A percentile compares a stretch with the other conserved stretches of the same genome.
Conservation (phyloP, 1,284 basidiomycete genomes). For the Sanguinoderma infundibulare region DNA sequence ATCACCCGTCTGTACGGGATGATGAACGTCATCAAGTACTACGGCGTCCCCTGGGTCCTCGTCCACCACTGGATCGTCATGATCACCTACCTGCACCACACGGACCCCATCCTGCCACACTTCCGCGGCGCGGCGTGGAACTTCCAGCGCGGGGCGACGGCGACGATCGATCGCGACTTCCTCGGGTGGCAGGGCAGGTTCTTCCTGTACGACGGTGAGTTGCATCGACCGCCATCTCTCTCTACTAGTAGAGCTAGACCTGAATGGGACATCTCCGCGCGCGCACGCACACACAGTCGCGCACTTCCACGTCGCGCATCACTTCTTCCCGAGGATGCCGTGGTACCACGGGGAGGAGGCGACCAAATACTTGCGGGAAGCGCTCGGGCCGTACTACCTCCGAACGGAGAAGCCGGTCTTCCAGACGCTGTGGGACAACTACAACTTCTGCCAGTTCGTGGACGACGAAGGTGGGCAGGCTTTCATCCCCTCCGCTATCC, state of each 20-base stretch:
- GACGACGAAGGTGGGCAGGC: constrained; percentile 52
- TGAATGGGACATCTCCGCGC: too few species aligned
- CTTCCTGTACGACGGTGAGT: constrained; percentile 31
- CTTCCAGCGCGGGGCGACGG: constrained; percentile 56
- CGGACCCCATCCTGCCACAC: constrained; percentile 42
- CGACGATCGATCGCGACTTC: constrained; percentile 57
- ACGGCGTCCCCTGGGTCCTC: neutral
- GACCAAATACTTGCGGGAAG: constrained; percentile 50
- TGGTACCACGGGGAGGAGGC: constrained; percentile 52
- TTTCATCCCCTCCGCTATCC: too few species aligned
- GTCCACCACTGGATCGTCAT: constrained; percentile 36
- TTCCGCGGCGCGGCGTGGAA: constrained; percentile 48
- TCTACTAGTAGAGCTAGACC: too few species aligned
- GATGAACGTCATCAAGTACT: too few species aligned
- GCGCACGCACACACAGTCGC: constrained; percentile 28
- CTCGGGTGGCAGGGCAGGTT: constrained; percentile 52
- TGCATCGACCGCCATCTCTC: constrained; percentile 40
- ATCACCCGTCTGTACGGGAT: too few species aligned
- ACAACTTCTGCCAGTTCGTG: constrained; percentile 69
- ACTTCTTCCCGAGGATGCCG: constrained; percentile 41
- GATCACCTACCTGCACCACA: constrained; percentile 45
- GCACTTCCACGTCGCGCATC: constrained; percentile 45
- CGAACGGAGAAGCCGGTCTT: constrained; percentile 51
- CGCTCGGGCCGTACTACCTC: constrained; percentile 56
- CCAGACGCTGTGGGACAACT: constrained; percentile 56